phyloP scores from a whole-genome alignment of 2,329 filamentous ascomycete genomes.

The Penicillium sp. region DNA sequence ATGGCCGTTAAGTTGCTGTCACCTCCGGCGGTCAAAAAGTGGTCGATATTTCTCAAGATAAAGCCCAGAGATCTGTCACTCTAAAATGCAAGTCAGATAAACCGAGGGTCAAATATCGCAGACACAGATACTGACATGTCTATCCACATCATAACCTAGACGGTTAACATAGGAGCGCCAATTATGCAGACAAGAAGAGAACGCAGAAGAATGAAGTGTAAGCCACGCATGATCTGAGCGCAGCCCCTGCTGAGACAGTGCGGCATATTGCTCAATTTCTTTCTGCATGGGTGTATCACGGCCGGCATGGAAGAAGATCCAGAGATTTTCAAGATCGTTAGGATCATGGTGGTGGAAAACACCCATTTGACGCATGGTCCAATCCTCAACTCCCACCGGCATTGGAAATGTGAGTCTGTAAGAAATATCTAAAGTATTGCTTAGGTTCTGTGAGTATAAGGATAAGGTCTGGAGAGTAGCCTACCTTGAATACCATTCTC shows the following conservation, averaged over 20 bases:
- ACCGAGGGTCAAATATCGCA: background rate
- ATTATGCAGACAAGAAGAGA: background rate
- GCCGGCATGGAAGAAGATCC: conserved; percentile 18
- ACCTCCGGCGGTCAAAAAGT: background rate
- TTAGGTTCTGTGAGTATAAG: background rate
- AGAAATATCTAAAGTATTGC: conserved; percentile 10
- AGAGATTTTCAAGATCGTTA: conserved; percentile 9
- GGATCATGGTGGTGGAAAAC: conserved; percentile 18
- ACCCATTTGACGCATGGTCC: conserved; percentile 18
- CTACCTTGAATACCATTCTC: conserved; percentile 9
- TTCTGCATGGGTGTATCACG: background rate
- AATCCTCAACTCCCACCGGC: background rate
- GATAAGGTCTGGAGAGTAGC: background rate
- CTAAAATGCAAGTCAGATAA: background rate
- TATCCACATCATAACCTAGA: background rate
- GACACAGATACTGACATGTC: background rate
- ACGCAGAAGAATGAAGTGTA: background rate
- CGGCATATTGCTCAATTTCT: background rate
- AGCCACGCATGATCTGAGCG: background rate
- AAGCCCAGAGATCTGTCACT: background rate
- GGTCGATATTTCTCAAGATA: background rate
- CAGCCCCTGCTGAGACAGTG: background rate
- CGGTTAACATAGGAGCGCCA: background rate
- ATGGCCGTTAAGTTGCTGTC: background rate
- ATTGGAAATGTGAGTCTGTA: conserved; percentile 11